These are phyloP conservation scores for Melanomma pulvis-pyrius DNA, from an alignment of 495 filamentous ascomycete genomes.

Conservation along the genomic window DNA sequence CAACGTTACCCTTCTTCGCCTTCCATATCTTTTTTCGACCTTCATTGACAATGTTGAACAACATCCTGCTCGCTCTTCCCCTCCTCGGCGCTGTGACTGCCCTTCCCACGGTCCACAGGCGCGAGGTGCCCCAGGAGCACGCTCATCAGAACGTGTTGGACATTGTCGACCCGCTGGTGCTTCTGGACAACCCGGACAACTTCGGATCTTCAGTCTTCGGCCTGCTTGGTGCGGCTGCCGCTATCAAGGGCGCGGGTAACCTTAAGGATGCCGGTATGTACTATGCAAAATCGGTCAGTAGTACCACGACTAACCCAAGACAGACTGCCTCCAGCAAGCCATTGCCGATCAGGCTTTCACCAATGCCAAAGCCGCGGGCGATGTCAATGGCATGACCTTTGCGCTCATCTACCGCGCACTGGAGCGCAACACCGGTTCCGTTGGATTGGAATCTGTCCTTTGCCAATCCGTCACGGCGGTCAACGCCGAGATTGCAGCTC, in stretches of 20 bases:
- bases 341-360: conserved; percentile 71
- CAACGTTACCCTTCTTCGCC: conserved; percentile 18
- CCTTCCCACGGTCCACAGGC: conserved; percentile 39
- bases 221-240: conserved; percentile 64
- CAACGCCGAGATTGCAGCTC: conserved; percentile 38
- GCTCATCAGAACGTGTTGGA: conserved; percentile 61
- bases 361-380: conserved; percentile 64
- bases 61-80: conserved; percentile 33
- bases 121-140: conserved; percentile 64
- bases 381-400: conserved; percentile 58
- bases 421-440: conserved; percentile 63
- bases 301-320: conserved; percentile 9
- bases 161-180: conserved; percentile 51
- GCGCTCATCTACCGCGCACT: conserved; percentile 65
- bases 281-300: neutral
- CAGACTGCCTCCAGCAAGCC: conserved; percentile 68
- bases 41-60: conserved; percentile 30
- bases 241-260: conserved; percentile 56
- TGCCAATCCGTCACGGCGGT: conserved; percentile 53
- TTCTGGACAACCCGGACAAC: conserved; percentile 62
- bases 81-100: conserved; percentile 26
- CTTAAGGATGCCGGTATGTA: conserved; percentile 52
- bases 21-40: conserved; percentile 5
- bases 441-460: conserved; percentile 56
- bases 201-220: conserved; percentile 65